phyloP scores from a whole-genome alignment of 23 red algal species.

The Agarophyton chilense region DNA sequence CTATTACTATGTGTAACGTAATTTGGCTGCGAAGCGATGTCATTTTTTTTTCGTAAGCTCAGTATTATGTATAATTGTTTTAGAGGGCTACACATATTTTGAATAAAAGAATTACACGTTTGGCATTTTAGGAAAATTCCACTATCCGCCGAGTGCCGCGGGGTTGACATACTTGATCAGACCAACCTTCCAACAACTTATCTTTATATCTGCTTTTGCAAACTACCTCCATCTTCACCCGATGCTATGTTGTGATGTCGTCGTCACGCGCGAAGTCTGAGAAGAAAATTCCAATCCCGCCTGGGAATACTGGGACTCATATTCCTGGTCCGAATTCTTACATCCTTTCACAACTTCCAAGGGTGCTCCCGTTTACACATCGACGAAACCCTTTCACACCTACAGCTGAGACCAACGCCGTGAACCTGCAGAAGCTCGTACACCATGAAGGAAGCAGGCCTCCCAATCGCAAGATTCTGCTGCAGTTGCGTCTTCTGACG shows the following conservation, averaged over 20 bases:
- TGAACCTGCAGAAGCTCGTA: conserved; percentile 66
- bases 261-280: background rate
- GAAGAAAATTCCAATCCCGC: conserved; percentile 30
- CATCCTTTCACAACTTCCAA: conserved; percentile 34
- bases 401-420: conserved; percentile 29
- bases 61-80: no score
- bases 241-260: background rate
- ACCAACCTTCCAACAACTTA: no score
- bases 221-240: no score
- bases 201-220: no score
- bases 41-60: no score
- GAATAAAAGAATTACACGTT: no score
- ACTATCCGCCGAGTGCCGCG: no score
- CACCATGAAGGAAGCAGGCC: conserved; percentile 73
- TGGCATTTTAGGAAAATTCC: no score
- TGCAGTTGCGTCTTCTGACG: conserved; percentile 63
- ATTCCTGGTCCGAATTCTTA: conserved; percentile 56
- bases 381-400: conserved; percentile 44
- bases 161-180: no score
- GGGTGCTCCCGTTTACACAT: conserved; percentile 38
- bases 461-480: conserved; percentile 66
- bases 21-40: no score
- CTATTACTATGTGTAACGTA: no score
- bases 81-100: no score
- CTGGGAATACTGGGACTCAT: conserved; percentile 78